Percentiles rank a stretch among this genome's conserved stretches.
Conservation (phyloP, 2,329 filamentous ascomycete species). For the Calonectria honghensis region DNA sequence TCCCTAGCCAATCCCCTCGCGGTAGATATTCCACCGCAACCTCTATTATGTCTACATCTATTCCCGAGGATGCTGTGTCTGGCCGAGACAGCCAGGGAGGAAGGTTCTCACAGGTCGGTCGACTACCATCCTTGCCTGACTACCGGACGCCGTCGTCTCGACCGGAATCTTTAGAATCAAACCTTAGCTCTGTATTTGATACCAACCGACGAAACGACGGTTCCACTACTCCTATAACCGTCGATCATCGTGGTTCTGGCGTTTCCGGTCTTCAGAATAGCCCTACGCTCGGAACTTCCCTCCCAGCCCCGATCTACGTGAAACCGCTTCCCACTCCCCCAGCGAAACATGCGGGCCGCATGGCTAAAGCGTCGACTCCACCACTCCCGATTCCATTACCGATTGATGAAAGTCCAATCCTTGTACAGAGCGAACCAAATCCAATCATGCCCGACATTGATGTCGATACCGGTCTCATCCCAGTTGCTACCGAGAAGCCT, state of each 20-base stretch:
- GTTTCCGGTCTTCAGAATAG: constrained; percentile 50
- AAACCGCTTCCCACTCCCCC: constrained; percentile 34
- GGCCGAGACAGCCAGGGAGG: constrained; percentile 44
- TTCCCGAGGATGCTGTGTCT: constrained; percentile 54
- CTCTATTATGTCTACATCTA: constrained; percentile 53
- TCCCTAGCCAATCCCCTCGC: constrained; percentile 48
- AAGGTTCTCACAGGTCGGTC: constrained; percentile 46
- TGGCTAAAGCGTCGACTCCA: constrained; percentile 18
- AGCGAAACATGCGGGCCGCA: constrained; percentile 11
- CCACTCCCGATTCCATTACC: constrained; percentile 5
- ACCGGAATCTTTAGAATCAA: constrained; percentile 54
- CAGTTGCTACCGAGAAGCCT: constrained; percentile 48
- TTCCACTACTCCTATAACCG: constrained; percentile 45
- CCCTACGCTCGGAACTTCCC: constrained; percentile 51
- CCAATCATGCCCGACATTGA: constrained; percentile 33
- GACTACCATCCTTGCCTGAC: constrained; percentile 39
- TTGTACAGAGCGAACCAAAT: background rate
- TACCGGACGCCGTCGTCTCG: constrained; percentile 42
- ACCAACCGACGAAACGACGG: constrained; percentile 45
- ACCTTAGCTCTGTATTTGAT: constrained; percentile 53
- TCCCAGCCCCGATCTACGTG: constrained; percentile 47
- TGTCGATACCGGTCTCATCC: constrained; percentile 53
- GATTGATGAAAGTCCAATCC: constrained; percentile 12
- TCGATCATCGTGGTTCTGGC: constrained; percentile 48
- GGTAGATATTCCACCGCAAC: constrained; percentile 49